Evolutionary conservation across 73 alveolate genomes (phyloP).

Genomic region (Symbiodinium pilosum): DNA sequence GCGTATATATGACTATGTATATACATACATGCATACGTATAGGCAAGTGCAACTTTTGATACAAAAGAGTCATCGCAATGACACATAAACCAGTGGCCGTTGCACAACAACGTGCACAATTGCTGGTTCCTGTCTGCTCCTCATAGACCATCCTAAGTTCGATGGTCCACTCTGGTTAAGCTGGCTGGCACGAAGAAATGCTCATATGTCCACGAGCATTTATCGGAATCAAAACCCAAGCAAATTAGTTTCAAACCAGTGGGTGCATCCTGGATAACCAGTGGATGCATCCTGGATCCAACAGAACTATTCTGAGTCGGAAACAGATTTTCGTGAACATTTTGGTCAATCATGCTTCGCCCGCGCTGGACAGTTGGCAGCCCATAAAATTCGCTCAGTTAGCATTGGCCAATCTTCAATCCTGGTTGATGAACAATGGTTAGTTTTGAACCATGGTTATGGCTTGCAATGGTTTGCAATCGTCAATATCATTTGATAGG

Average conservation of each 20-base stretch:
- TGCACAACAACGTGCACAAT: background rate
- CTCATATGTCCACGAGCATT: background rate
- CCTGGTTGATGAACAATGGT: background rate
- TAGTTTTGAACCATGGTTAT: background rate
- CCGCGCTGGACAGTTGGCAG: background rate
- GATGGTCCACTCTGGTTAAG: background rate
- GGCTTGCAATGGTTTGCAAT: background rate
- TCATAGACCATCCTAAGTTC: background rate
- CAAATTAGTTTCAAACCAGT: background rate
- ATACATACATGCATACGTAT: background rate
- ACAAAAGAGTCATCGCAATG: background rate
- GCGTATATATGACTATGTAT: background rate
- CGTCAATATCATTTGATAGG: background rate
- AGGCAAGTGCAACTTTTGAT: background rate
- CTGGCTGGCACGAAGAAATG: background rate
- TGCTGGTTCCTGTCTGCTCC: background rate
- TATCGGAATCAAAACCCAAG: too few species aligned
- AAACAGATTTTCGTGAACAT: background rate
- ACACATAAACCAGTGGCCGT: background rate
- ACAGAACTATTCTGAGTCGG: background rate
- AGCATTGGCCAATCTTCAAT: background rate
- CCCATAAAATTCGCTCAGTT: background rate
- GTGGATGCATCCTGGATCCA: background rate
- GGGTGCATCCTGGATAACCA: background rate
- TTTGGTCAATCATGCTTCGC: background rate